Conservation (phyloP, 805 yeast species). For the Saccharomycopsis amapae region DNA sequence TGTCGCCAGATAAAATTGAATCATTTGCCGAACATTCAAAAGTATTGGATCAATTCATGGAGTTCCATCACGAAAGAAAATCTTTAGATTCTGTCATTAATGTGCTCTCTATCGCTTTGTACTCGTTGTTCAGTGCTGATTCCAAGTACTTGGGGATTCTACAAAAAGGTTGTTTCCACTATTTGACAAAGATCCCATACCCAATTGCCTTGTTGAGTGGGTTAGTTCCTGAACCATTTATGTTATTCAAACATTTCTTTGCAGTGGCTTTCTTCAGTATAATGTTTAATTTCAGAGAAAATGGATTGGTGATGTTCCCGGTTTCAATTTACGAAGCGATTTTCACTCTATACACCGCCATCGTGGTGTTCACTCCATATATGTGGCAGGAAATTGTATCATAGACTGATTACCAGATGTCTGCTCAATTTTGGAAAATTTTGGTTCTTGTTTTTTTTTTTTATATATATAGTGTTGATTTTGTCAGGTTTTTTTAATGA, state of each 20-base stretch:
- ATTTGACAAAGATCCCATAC: slow-evolving; percentile 66
- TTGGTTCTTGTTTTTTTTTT: too few species aligned
- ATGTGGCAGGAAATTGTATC: slow-evolving; percentile 45
- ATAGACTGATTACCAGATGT: neutral
- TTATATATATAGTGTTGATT: too few species aligned
- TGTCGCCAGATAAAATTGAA: slow-evolving; percentile 46
- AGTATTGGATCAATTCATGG: slow-evolving; percentile 49
- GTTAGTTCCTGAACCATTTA: slow-evolving; percentile 63
- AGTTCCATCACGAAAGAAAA: slow-evolving; percentile 76
- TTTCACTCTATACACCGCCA: slow-evolving; percentile 65
- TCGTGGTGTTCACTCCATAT: slow-evolving; percentile 73
- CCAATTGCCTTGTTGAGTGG: slow-evolving; percentile 87
- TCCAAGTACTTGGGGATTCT: slow-evolving; percentile 53
- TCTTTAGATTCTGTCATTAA: slow-evolving; percentile 76
- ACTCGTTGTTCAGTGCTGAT: slow-evolving; percentile 86
- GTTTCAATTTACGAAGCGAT: slow-evolving; percentile 64
- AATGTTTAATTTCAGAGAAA: slow-evolving; percentile 53
- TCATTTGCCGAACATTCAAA: slow-evolving; percentile 51
- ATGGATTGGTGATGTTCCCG: slow-evolving; percentile 64
- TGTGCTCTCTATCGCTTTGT: slow-evolving; percentile 84
- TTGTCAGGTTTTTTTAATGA: too few species aligned
- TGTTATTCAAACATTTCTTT: slow-evolving; percentile 79
- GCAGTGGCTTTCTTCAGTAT: slow-evolving; percentile 84
- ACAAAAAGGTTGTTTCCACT: slow-evolving; percentile 83
- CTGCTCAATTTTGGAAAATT: too few species aligned